Conservation (phyloP, 345 rosid genomes). For the Rhodamnia argentea region DNA sequence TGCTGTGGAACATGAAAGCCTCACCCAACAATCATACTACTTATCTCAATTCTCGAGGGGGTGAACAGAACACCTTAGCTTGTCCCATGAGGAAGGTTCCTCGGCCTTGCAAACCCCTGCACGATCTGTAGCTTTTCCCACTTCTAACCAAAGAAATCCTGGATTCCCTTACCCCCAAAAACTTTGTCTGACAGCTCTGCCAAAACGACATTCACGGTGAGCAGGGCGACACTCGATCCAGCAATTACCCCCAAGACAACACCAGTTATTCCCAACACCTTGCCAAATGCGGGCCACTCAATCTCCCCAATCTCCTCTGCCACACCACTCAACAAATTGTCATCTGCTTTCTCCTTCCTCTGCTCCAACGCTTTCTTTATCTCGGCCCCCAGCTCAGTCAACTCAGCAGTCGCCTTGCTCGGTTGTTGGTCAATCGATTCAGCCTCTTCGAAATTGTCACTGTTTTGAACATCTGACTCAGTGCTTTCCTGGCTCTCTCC, state of each 20-base stretch:
- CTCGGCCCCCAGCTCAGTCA: slow-evolving; percentile 52
- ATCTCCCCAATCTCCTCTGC: slow-evolving; percentile 78
- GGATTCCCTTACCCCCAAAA: slow-evolving; percentile 76
- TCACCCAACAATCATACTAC: not conserved
- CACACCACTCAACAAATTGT: slow-evolving; percentile 53
- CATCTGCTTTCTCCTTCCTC: slow-evolving; percentile 39
- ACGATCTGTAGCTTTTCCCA: not conserved
- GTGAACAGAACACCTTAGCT: not conserved
- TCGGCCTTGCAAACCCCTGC: not conserved
- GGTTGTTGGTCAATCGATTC: not conserved
- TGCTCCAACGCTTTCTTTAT: slow-evolving; percentile 67
- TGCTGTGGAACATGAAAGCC: not conserved
- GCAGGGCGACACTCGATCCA: slow-evolving; percentile 85
- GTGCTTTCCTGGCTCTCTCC: slow-evolving; percentile 51
- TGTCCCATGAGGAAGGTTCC: not conserved
- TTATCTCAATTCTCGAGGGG: not conserved
- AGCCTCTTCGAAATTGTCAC: not conserved
- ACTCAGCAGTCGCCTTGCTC: slow-evolving; percentile 15
- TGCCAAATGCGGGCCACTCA: slow-evolving; percentile 90
- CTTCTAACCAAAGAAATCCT: slow-evolving; percentile 64
- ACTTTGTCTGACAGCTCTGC: slow-evolving; percentile 83
- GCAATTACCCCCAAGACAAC: slow-evolving; percentile 87
- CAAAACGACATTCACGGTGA: slow-evolving; percentile 77
- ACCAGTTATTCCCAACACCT: slow-evolving; percentile 76
- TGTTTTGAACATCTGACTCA: slow-evolving; percentile 5